Base-by-base conservation (phyloP, 148 eudicot species). In the Camellia lanceoleosa region DNA sequence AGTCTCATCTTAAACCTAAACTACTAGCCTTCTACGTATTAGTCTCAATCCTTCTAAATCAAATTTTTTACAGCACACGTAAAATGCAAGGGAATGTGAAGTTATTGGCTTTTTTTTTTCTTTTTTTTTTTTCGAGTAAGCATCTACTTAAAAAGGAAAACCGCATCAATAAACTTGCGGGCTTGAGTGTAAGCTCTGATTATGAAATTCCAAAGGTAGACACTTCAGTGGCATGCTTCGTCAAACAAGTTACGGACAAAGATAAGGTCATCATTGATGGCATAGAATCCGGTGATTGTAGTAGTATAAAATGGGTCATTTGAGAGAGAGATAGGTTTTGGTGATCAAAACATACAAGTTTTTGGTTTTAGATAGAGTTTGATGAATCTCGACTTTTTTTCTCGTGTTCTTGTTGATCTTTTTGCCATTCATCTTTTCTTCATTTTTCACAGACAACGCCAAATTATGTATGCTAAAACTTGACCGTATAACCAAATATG, bases 271-370 rank as follows among this genome's bases (percentile, higher is more conserved):
- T 80, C 51, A 83, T 89, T 95, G 12, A 83, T 42, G 2, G 93
- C 92, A 70, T 91, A 95, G 43, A 88, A 89, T 18, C 92, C 85
- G 10, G 86, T 55, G 79, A 94, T 74, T 82, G 74, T 86, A 15
- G 98, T 94, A 9, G 95, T 94, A 38, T 80, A 92, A 87, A 91
- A 94, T 7, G 97, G 95, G 87, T 94, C 97, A 63, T 81, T 38
- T 18, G 91, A 84, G 77, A 91, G 91, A 74, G 78, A 91, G 91
- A 74, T 85, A 90, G 86, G 88, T 90, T 76, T 90, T 91, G 67
- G 85, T 73, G 42, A 92, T 78, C 5, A 90, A 71, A 52, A 88
- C 91, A 80, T 95, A 94, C 69, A 95, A 49, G 54, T 87, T 87
- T 80, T 90, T 84, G 80, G 94, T 92, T 74, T 78, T 91, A 9